A percentile compares a stretch with the other conserved stretches of the same genome.
phyloP scores from a whole-genome alignment of 2,329 filamentous ascomycete species.

The Xylaria digitata region DNA sequence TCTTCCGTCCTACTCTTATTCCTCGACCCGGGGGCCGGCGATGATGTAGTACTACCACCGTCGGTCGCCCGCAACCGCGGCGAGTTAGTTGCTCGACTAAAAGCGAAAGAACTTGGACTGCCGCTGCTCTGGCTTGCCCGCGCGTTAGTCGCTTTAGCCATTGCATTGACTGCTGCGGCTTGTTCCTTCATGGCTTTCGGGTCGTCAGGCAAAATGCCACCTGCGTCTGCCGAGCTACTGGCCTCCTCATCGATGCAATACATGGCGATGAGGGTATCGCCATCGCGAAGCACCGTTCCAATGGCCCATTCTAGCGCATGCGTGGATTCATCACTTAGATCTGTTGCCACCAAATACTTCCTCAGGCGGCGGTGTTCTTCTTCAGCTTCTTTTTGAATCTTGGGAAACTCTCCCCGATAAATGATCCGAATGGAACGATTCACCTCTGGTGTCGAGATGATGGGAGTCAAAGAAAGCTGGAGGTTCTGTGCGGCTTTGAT shows the following conservation, averaged over 20 bases:
- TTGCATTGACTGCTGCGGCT: slow-evolving; percentile 74
- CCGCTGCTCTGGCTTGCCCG: slow-evolving; percentile 43
- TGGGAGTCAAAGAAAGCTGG: slow-evolving; percentile 80
- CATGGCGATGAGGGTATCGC: slow-evolving; percentile 91
- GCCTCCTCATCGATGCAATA: slow-evolving; percentile 93
- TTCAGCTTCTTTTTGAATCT: slow-evolving; percentile 80
- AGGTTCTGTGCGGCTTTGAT: slow-evolving; percentile 90
- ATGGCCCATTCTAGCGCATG: slow-evolving; percentile 98
- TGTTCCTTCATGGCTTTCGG: slow-evolving; percentile 80
- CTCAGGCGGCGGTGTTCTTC: slow-evolving; percentile 82
- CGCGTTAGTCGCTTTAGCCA: slow-evolving; percentile 54
- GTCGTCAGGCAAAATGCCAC: slow-evolving; percentile 75
- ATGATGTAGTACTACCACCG: slow-evolving; percentile 52
- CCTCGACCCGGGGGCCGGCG: slow-evolving; percentile 61
- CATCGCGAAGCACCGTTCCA: slow-evolving; percentile 91
- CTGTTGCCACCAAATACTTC: slow-evolving; percentile 95
- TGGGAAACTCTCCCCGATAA: slow-evolving; percentile 84
- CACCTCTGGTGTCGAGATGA: slow-evolving; percentile 78
- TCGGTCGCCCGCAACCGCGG: slow-evolving; percentile 54
- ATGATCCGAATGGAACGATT: slow-evolving; percentile 90
- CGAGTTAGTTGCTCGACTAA: slow-evolving; percentile 48
- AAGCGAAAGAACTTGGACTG: slow-evolving; percentile 46
- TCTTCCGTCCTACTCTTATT: slow-evolving; percentile 74
- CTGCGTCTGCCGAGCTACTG: slow-evolving; percentile 62
- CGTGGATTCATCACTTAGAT: slow-evolving; percentile 91